Conservation (phyloP, 192 early-diverging fungal species). For the Rhizoclosmatium globosum region DNA sequence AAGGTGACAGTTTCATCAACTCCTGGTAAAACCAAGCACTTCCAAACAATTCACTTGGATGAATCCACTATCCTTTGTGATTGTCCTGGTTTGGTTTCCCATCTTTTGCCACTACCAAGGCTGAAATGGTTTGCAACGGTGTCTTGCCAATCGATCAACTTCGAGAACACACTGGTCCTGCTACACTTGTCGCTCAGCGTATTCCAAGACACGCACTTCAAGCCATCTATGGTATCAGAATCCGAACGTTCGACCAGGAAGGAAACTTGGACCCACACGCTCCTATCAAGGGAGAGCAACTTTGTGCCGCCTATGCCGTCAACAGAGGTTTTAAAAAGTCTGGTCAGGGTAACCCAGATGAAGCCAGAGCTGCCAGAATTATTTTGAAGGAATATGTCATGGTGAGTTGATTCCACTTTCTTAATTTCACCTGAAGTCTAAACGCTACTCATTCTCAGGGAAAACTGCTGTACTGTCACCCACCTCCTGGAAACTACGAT, state of each 20-base stretch:
- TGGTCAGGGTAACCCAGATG: conserved; percentile 97
- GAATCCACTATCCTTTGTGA: conserved; percentile 90
- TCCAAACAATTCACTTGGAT: conserved; percentile 97
- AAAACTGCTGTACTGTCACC: conserved; percentile 88
- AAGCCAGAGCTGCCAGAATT: conserved; percentile 94
- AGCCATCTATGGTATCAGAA: conserved; percentile 91
- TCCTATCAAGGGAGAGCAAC: conserved; percentile 86
- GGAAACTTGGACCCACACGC: conserved; percentile 48
- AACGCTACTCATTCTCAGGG: conserved; percentile 59
- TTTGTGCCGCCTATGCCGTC: conserved; percentile 91
- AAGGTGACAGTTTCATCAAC: conserved; percentile 95
- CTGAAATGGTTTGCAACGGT: conserved; percentile 99
- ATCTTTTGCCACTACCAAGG: conserved; percentile 96
- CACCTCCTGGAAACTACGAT: conserved; percentile 73
- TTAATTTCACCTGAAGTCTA: conserved; percentile 14
- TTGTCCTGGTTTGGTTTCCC: conserved; percentile 99
- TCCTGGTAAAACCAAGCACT: conserved; percentile 99
- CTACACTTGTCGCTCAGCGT: conserved; percentile 77
- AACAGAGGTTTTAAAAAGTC: conserved; percentile 91
- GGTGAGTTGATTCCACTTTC: conserved; percentile 52
- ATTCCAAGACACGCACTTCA: conserved; percentile 90
- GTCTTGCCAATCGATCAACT: conserved; percentile 99
- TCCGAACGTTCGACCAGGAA: conserved; percentile 77
- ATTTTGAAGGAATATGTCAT: conserved; percentile 98
- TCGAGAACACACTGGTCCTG: conserved; percentile 91